Conservation (phyloP, 495 filamentous ascomycete species). For the Stereocaulon alpinum region DNA sequence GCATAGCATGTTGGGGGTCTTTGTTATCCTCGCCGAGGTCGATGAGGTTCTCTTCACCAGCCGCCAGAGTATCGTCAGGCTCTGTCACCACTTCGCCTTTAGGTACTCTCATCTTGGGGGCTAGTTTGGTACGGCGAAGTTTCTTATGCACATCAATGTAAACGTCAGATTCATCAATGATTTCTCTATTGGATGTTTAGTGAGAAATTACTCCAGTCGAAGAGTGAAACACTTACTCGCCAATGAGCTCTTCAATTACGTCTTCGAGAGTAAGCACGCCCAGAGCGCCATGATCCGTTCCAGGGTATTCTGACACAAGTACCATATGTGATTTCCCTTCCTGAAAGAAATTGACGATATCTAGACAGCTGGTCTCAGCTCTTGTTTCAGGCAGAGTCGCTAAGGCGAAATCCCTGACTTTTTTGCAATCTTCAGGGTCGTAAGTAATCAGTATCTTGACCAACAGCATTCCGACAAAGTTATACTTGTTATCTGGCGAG, state of each 20-base stretch:
- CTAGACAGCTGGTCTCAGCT: constrained; percentile 88
- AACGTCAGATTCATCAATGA: constrained; percentile 86
- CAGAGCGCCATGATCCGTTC: constrained; percentile 76
- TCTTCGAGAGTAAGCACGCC: constrained; percentile 95
- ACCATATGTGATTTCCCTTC: constrained; percentile 99
- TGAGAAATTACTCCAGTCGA: constrained; percentile 1
- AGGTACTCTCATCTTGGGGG: constrained; percentile 49
- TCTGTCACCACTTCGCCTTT: constrained; percentile 44
- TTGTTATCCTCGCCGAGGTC: constrained; percentile 28
- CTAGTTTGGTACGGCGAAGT: constrained; percentile 67
- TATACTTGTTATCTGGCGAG: constrained; percentile 65
- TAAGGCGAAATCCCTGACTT: constrained; percentile 78
- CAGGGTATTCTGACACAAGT: constrained; percentile 79
- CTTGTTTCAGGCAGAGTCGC: constrained; percentile 91
- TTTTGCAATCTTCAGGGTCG: constrained; percentile 81
- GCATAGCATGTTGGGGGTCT: constrained; percentile 17
- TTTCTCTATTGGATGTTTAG: constrained; percentile 44
- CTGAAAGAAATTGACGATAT: constrained; percentile 99
- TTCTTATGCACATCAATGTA: constrained; percentile 97
- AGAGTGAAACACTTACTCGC: constrained; percentile 60
- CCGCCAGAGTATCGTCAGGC: constrained; percentile 20
- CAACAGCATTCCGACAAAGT: constrained; percentile 94
- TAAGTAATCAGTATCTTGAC: constrained; percentile 99
- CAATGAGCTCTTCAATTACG: constrained; percentile 96
- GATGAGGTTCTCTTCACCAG: constrained; percentile 30